Conservation (phyloP, 2,329 filamentous ascomycete species). For the Colletotrichum orbiculare region DNA sequence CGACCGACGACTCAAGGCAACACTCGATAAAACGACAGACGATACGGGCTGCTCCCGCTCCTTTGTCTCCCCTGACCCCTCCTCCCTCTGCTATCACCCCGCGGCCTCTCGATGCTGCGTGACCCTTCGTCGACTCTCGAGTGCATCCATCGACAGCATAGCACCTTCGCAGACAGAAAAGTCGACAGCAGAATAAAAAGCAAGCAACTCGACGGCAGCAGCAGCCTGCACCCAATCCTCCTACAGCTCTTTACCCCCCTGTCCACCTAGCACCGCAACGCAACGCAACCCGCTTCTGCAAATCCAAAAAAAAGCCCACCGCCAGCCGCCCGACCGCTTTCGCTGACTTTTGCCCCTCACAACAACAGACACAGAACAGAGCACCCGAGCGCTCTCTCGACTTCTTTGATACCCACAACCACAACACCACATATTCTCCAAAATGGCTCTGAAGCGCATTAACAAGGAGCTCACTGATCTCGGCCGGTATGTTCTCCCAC, state of each 20-base stretch:
- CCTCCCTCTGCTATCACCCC: background rate
- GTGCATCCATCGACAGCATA: too few relatives aligned
- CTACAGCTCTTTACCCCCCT: background rate
- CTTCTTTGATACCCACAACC: slow-evolving; percentile 38
- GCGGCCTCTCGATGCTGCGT: background rate
- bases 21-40: too few relatives aligned
- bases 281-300: slow-evolving; percentile 22
- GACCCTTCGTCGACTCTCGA: too few relatives aligned
- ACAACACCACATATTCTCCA: slow-evolving; percentile 41
- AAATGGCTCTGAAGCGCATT: slow-evolving; percentile 92
- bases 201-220: background rate
- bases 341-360: slow-evolving; percentile 38
- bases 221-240: slow-evolving; percentile 14
- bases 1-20: background rate
- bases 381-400: slow-evolving; percentile 31
- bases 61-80: background rate
- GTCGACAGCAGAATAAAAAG: slow-evolving; percentile 3
- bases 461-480: slow-evolving; percentile 94
- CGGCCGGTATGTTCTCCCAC: slow-evolving; percentile 73
- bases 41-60: background rate
- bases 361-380: slow-evolving; percentile 33
- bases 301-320: slow-evolving; percentile 32
- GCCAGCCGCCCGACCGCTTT: slow-evolving; percentile 29
- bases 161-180: slow-evolving; percentile 3
- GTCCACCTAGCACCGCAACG: slow-evolving; percentile 13